A percentile compares a stretch with the other conserved stretches of the same genome.
Evolutionary conservation across 2,329 filamentous ascomycete species (phyloP).

Genomic region (Orbilia ellipsospora): DNA sequence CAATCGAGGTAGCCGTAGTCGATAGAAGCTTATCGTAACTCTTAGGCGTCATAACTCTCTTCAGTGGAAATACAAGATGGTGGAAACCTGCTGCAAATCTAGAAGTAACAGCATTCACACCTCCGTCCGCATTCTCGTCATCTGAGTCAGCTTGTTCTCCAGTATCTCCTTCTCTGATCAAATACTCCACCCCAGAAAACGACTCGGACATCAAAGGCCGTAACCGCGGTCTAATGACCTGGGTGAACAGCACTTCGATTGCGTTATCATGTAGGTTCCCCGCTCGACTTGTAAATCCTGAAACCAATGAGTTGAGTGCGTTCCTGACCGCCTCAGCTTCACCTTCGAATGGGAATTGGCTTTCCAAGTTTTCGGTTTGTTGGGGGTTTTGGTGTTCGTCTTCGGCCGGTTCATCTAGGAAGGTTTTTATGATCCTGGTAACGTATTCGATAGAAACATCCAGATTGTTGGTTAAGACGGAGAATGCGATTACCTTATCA

Average conservation of each 20-base stretch:
- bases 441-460: slow-evolving; percentile 93
- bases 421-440: slow-evolving; percentile 79
- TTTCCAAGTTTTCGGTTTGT: slow-evolving; percentile 64
- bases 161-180: slow-evolving; percentile 70
- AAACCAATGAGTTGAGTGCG: slow-evolving; percentile 75
- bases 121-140: slow-evolving; percentile 65
- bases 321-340: slow-evolving; percentile 77
- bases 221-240: slow-evolving; percentile 85
- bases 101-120: slow-evolving; percentile 76
- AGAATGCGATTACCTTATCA: slow-evolving; percentile 85
- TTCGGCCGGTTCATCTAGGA: slow-evolving; percentile 24
- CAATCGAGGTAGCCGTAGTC: slow-evolving; percentile 78
- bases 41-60: slow-evolving; percentile 80
- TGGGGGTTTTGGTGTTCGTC: slow-evolving; percentile 21
- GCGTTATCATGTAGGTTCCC: slow-evolving; percentile 85
- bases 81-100: slow-evolving; percentile 90
- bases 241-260: slow-evolving; percentile 84
- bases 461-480: slow-evolving; percentile 94
- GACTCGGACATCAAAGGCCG: slow-evolving; percentile 86
- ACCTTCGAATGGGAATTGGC: slow-evolving; percentile 82
- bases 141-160: slow-evolving; percentile 60
- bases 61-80: slow-evolving; percentile 82
- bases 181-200: slow-evolving; percentile 92
- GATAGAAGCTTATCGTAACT: slow-evolving; percentile 82
- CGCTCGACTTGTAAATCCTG: slow-evolving; percentile 79